Evolutionary conservation across 192 early-diverging fungal genomes (phyloP), one percentile per base, ranked within the genome.

Genomic region (Spizellomyces punctatus): DNA sequence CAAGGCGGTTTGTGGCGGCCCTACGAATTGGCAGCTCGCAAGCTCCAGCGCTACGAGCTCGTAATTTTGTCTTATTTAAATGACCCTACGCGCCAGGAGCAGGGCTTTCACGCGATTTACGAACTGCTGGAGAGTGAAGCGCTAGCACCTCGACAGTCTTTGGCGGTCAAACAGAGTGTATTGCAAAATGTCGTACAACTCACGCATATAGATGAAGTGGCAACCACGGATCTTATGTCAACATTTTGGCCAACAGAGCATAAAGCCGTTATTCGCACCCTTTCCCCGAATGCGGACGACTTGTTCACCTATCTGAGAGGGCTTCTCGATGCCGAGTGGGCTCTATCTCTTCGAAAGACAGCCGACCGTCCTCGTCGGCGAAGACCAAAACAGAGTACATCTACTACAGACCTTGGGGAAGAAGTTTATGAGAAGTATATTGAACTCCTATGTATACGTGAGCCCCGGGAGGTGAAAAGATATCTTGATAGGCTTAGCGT

Each of bases 21-120:
- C 14, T 75, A 71, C 14, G 83, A 85, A 62, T 45, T 63, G 2
- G 36, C 76, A 6, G 72, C 76, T 19, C 63, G 64, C 9, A 19
- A 43, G 47, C 49, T 21, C 10, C 47, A 61, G 6, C 17, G 59
- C 21, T 80, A 50, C 57, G 78, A 80, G 12, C 56, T 73, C n/a
- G 76, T 81, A 5, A 47, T 85, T 10, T 21, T 63, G 8, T 80
- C 71, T 48, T 85, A 79, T 59, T 42, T 85, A 58, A 22, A 64
- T 14, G 83, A 85, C 66, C 62, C 63, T 0, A 14, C 9, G 17
- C 65, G 77, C 9, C 16, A 36, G 12, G 14, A 21, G 16, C 69
- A 77, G 59, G 42, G 72, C 27, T 78, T 79, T 63, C 12, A 41
- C 6, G 68, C 59, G 54, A 12, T 77, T 16, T 8, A 63, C 1